Conservation (phyloP, 2,329 filamentous ascomycete species). For the Myriosclerotinia curreyana region DNA sequence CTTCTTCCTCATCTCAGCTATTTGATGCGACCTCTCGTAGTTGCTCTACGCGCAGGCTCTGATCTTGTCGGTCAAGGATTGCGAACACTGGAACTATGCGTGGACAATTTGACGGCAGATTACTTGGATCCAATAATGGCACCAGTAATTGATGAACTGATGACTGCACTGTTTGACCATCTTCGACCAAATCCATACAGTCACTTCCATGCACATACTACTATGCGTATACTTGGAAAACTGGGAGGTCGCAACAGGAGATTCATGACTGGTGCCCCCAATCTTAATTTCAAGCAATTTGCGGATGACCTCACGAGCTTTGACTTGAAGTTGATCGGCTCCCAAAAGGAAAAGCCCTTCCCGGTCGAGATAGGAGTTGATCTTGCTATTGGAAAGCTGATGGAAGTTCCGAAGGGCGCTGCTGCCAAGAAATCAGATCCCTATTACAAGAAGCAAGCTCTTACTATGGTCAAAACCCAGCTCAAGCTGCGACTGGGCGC, state of each 20-base stretch:
- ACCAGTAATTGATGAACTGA: conserved; percentile 96
- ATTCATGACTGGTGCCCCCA: conserved; percentile 85
- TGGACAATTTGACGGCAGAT: conserved; percentile 96
- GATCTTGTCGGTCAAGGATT: conserved; percentile 94
- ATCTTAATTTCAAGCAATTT: conserved; percentile 78
- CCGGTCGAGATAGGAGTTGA: conserved; percentile 84
- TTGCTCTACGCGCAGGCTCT: conserved; percentile 84
- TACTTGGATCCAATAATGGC: conserved; percentile 99
- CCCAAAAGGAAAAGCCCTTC: conserved; percentile 84
- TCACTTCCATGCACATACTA: conserved; percentile 96
- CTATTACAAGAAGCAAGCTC: conserved; percentile 91
- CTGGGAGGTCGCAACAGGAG: conserved; percentile 92
- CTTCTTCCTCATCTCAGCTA: conserved; percentile 93
- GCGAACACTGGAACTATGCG: conserved; percentile 89
- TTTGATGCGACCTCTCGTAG: conserved; percentile 95
- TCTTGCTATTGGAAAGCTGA: conserved; percentile 81
- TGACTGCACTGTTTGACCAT: conserved; percentile 96
- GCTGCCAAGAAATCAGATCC: conserved; percentile 58
- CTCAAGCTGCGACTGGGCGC: conserved; percentile 86
- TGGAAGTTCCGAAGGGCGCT: conserved; percentile 67
- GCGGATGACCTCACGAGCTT: conserved; percentile 86
- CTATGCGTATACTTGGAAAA: conserved; percentile 95
- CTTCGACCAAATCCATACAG: conserved; percentile 90
- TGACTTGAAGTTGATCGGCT: conserved; percentile 84
- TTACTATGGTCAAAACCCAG: conserved; percentile 82